A percentile compares a stretch with the other conserved stretches of the same genome.
These are phyloP conservation scores for Teratosphaeria destructans DNA, from an alignment of 2,329 filamentous ascomycete genomes.

Conservation along the genomic window DNA sequence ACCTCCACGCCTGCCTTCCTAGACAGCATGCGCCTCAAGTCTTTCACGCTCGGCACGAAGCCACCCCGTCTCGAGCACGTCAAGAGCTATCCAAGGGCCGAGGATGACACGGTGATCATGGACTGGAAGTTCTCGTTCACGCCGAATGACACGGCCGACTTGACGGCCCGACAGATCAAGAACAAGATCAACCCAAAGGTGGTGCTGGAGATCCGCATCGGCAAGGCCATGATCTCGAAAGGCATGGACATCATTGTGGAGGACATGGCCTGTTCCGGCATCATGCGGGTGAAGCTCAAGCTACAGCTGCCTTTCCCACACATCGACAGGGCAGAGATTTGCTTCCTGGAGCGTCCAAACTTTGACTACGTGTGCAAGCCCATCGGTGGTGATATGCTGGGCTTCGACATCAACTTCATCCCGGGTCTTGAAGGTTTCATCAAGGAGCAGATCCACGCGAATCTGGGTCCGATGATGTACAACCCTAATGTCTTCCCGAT, in stretches of 20 bases:
- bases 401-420: slow-evolving; percentile 98
- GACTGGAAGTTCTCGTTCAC: slow-evolving; percentile 99
- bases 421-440: slow-evolving; percentile 91
- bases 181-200: slow-evolving; percentile 97
- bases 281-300: slow-evolving; percentile 97
- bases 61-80: slow-evolving; percentile 94
- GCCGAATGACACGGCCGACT: slow-evolving; percentile 82
- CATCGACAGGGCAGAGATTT: slow-evolving; percentile 88
- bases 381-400: slow-evolving; percentile 85
- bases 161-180: slow-evolving; percentile 81
- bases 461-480: slow-evolving; percentile 95
- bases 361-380: slow-evolving; percentile 99
- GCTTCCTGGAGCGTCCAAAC: slow-evolving; percentile 76
- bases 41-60: slow-evolving; percentile 88
- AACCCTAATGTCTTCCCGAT: slow-evolving; percentile 95
- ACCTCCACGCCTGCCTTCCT: slow-evolving; percentile 84
- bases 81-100: slow-evolving; percentile 92
- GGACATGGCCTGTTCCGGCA: slow-evolving; percentile 88
- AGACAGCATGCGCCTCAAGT: slow-evolving; percentile 86
- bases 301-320: slow-evolving; percentile 93
- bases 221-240: slow-evolving; percentile 95
- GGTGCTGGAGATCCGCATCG: slow-evolving; percentile 85
- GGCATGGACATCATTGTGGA: slow-evolving; percentile 95
- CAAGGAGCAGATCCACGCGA: slow-evolving; percentile 89
- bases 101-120: slow-evolving; percentile 95